These are phyloP conservation scores for Talaromyces sp. DNA, from an alignment of 2,329 filamentous ascomycete species.

Conservation along the genomic window DNA sequence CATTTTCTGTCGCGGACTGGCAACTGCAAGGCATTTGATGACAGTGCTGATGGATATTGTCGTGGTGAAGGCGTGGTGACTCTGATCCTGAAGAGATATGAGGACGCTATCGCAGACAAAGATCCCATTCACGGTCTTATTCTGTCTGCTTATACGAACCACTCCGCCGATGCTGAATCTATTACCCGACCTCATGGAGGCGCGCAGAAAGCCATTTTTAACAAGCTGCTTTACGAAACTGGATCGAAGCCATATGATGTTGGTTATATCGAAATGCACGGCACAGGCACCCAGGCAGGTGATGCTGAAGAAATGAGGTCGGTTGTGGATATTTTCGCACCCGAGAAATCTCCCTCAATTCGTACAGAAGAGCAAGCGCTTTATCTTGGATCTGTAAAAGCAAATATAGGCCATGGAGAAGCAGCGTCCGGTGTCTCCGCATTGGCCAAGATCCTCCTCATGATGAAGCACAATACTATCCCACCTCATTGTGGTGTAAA, in stretches of 20 bases:
- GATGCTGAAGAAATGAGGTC: constrained; percentile 80
- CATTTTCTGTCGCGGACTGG: constrained; percentile 73
- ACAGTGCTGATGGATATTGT: constrained; percentile 77
- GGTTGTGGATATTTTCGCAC: constrained; percentile 63
- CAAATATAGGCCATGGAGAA: constrained; percentile 62
- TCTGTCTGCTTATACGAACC: constrained; percentile 70
- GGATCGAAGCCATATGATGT: too few species aligned
- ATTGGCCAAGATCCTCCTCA: constrained; percentile 35
- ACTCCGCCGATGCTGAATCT: constrained; percentile 74
- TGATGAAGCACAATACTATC: constrained; percentile 35
- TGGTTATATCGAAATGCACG: constrained; percentile 31
- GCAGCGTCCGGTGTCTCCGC: constrained; percentile 52
- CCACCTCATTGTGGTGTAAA: constrained; percentile 35
- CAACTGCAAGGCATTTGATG: constrained; percentile 75
- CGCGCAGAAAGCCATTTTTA: constrained; percentile 65
- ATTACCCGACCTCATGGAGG: constrained; percentile 80
- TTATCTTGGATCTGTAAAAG: constrained; percentile 60
- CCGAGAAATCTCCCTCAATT: constrained; percentile 39
- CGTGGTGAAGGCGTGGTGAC: constrained; percentile 72
- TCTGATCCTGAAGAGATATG: constrained; percentile 71
- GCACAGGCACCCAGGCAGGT: constrained; percentile 80
- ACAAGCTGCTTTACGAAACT: too few species aligned
- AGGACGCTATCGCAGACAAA: constrained; percentile 71
- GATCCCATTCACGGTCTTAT: constrained; percentile 50
- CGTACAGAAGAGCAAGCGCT: constrained; percentile 49